These are phyloP conservation scores for Bipolaris victoriae DNA, from an alignment of 2,329 filamentous ascomycete species.

Conservation along the genomic window DNA sequence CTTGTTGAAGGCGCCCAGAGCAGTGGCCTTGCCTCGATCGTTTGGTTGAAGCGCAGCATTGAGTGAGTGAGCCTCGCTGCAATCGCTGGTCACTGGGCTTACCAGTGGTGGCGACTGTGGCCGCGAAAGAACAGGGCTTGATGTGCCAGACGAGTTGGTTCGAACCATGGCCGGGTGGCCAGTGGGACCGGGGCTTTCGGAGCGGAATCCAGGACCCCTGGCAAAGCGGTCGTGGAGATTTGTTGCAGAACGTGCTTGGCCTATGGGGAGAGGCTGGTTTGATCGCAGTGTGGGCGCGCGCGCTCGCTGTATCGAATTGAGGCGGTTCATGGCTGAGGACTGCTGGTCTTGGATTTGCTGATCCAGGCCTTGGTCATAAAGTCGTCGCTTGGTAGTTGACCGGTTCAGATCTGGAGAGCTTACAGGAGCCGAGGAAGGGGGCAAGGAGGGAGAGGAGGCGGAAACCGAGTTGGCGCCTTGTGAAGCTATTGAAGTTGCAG, in stretches of 20 bases:
- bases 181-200: slow-evolving; percentile 56
- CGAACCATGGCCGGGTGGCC: slow-evolving; percentile 44
- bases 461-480: slow-evolving; percentile 57
- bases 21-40: slow-evolving; percentile 82
- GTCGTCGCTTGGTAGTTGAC: slow-evolving; percentile 71
- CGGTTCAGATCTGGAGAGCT: slow-evolving; percentile 61
- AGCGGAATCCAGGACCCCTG: slow-evolving; percentile 50
- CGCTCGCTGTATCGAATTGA: slow-evolving; percentile 77
- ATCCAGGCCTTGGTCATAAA: slow-evolving; percentile 83
- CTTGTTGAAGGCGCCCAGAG: slow-evolving; percentile 73
- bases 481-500: slow-evolving; percentile 86
- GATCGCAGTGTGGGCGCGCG: slow-evolving; percentile 56
- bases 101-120: slow-evolving; percentile 60
- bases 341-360: slow-evolving; percentile 84
- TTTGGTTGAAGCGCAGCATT: slow-evolving; percentile 70
- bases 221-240: slow-evolving; percentile 56
- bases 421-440: slow-evolving; percentile 33
- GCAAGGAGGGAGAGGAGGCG: slow-evolving; percentile 39
- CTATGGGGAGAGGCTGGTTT: slow-evolving; percentile 55
- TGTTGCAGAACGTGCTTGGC: slow-evolving; percentile 54
- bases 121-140: slow-evolving; percentile 50
- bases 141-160: slow-evolving; percentile 40
- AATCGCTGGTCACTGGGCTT: slow-evolving; percentile 74
- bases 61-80: slow-evolving; percentile 69
- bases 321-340: slow-evolving; percentile 73